Conservation (phyloP, 2,329 filamentous ascomycete species). For the Raffaelea deltoideospora region DNA sequence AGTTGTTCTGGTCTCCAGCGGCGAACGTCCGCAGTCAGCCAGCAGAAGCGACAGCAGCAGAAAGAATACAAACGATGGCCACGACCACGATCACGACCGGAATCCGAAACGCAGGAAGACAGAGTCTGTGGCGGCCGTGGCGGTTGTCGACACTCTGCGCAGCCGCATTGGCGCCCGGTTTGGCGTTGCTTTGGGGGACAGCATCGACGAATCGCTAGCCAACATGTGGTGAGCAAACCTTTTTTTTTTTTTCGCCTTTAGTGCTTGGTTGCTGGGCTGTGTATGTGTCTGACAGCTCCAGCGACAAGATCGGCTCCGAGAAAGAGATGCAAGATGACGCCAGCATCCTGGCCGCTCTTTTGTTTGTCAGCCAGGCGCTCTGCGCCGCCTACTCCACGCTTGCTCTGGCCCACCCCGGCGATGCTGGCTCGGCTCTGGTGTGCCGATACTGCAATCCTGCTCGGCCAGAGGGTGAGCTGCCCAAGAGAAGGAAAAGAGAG, state of each 20-base stretch:
- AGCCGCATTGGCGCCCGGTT: slow-evolving; percentile 3
- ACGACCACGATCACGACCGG: too few relatives aligned
- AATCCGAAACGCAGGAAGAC: too few relatives aligned
- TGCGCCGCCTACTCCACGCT: slow-evolving; percentile 5
- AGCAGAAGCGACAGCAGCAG: too few relatives aligned
- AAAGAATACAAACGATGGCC: too few relatives aligned
- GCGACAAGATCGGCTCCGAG: background rate
- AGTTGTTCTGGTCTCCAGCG: too few relatives aligned
- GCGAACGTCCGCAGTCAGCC: too few relatives aligned
- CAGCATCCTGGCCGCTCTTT: slow-evolving; percentile 1
- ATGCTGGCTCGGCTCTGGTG: slow-evolving; percentile 2
- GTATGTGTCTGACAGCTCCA: background rate
- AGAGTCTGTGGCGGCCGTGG: background rate
- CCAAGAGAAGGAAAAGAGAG: too few relatives aligned
- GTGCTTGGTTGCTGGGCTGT: too few relatives aligned
- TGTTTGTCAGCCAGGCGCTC: slow-evolving; percentile 3
- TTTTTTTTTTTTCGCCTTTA: background rate
- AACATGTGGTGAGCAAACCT: slow-evolving; percentile 4
- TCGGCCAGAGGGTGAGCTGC: too few relatives aligned
- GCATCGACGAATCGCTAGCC: slow-evolving; percentile 1
- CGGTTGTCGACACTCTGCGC: background rate
- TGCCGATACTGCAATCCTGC: slow-evolving; percentile 6
- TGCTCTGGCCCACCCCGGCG: slow-evolving; percentile 1
- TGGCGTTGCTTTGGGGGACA: slow-evolving; percentile 1
- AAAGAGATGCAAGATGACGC: background rate